Evolutionary conservation across 805 yeast species (phyloP).

Genomic region (Komagataella ulmi): DNA sequence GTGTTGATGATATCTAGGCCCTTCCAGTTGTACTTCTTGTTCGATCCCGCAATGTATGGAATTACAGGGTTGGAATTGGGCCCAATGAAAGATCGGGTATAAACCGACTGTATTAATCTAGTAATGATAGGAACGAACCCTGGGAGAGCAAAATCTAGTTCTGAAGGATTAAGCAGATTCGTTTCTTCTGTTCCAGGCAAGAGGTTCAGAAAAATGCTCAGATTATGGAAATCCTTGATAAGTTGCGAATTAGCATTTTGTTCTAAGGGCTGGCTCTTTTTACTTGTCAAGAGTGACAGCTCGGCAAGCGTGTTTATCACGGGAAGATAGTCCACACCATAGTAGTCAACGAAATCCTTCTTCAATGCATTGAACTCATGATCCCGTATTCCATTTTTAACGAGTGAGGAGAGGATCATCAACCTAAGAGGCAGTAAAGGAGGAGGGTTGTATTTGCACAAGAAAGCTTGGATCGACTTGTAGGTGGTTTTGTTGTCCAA

Average conservation of each 20-base stretch:
- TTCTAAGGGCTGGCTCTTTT: constrained; percentile 7
- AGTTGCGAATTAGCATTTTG: constrained; percentile 9
- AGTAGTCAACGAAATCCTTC: constrained; percentile 43
- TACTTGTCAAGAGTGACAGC: constrained; percentile 30
- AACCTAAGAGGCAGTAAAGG: constrained; percentile 34
- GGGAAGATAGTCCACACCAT: constrained; percentile 43
- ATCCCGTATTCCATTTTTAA: constrained; percentile 56
- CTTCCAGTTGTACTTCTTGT: constrained; percentile 25
- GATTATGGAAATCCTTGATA: constrained; percentile 18
- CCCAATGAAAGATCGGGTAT: constrained; percentile 35
- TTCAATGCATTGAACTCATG: constrained; percentile 45
- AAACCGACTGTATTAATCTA: constrained; percentile 58
- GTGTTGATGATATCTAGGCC: constrained; percentile 24
- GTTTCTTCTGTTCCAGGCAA: constrained; percentile 22
- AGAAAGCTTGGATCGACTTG: constrained; percentile 31
- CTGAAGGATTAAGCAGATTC: constrained; percentile 16
- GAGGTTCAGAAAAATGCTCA: constrained; percentile 30
- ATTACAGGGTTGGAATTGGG: constrained; percentile 16
- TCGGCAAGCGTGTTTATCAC: constrained; percentile 34
- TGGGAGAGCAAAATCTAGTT: constrained; percentile 54
- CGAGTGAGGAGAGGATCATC: constrained; percentile 43
- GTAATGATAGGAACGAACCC: constrained; percentile 71
- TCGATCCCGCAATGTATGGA: constrained; percentile 8
- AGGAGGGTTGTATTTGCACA: constrained; percentile 28
- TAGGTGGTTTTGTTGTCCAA: constrained; percentile 24